Conservation (phyloP, 108 stramenopile species). For the Skeletonema marinoi region DNA sequence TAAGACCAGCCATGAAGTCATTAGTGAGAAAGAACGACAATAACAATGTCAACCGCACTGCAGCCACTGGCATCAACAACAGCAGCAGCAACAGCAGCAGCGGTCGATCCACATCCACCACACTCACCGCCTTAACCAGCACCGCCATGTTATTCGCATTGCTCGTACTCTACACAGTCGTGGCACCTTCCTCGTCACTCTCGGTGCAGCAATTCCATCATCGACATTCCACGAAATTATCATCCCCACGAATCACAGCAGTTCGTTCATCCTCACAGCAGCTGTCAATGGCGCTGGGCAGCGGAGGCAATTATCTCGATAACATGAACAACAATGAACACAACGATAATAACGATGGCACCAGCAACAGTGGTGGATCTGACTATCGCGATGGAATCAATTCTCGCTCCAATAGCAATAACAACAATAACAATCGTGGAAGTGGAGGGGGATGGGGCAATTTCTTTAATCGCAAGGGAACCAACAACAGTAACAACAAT, state of each 20-base stretch:
- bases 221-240: background rate
- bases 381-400: background rate
- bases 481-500: background rate
- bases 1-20: background rate
- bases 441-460: slow-evolving; percentile 4
- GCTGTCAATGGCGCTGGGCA: slow-evolving; percentile 4
- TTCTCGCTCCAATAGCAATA: background rate
- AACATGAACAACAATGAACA: slow-evolving; percentile 4
- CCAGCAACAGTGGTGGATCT: background rate
- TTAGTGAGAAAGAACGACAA: background rate
- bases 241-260: background rate
- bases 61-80: too few species aligned
- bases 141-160: background rate
- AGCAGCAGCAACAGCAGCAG: background rate
- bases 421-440: background rate
- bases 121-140: background rate
- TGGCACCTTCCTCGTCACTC: background rate
- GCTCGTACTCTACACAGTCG: background rate
- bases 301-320: slow-evolving; percentile 19
- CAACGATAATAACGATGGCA: background rate
- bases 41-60: background rate
- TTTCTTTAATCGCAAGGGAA: background rate
- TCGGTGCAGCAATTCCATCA: background rate
- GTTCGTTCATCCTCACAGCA: background rate
- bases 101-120: background rate